Percentiles rank a stretch among this genome's conserved stretches.
Conservation (phyloP, 176 grass and related monocot species). For the Lolium perenne region DNA sequence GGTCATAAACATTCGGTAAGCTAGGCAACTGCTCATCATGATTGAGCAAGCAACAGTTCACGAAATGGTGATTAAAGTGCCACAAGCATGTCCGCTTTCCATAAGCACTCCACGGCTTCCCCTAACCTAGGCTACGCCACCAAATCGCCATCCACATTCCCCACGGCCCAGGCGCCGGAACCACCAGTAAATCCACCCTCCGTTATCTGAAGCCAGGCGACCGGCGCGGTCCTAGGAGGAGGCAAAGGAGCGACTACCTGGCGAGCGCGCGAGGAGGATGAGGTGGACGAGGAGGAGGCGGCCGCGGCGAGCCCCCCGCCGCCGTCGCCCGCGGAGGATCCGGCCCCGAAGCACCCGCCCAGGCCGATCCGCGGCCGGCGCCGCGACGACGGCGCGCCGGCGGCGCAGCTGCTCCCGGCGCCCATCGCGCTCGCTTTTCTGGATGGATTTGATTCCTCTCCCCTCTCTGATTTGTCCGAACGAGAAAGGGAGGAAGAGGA, state of each 20-base stretch:
- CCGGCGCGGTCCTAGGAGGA: slow-evolving; percentile 10
- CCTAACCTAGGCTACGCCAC: neutral
- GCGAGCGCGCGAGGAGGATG: slow-evolving; percentile 52
- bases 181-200: slow-evolving; percentile 2
- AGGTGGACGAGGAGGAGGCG: neutral
- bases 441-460: neutral
- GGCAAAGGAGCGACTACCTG: slow-evolving; percentile 44
- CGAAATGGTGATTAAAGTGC: neutral
- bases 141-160: neutral
- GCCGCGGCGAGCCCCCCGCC: slow-evolving; percentile 28
- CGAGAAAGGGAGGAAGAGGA: neutral
- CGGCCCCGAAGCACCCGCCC: slow-evolving; percentile 70
- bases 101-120: neutral
- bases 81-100: neutral
- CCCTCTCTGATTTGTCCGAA: neutral
- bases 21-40: slow-evolving; percentile 16
- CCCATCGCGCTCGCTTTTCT: slow-evolving; percentile 58
- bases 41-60: slow-evolving; percentile 3
- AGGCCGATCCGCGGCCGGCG: slow-evolving; percentile 53
- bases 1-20: slow-evolving; percentile 5
- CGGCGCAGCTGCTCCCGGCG: slow-evolving; percentile 69
- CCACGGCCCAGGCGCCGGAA: slow-evolving; percentile 5
- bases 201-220: neutral
- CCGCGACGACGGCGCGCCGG: slow-evolving; percentile 26
- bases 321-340: slow-evolving; percentile 43